Evolutionary conservation across 768 basidiomycete genomes (phyloP).

Genomic region (Suillus sp.): DNA sequence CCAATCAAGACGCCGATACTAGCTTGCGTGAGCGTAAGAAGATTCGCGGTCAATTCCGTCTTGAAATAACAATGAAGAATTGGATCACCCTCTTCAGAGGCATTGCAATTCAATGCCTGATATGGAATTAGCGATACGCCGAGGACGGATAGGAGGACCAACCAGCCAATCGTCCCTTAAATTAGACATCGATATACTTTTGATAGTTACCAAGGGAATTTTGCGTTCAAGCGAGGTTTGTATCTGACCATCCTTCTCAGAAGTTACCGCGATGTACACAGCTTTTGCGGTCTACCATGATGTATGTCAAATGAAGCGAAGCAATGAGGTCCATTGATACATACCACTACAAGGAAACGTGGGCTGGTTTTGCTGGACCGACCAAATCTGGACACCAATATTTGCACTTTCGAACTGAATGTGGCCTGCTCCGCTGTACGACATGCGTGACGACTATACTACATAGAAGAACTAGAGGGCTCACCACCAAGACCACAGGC

Average conservation of each 20-base stretch:
- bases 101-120: slow-evolving; percentile 75
- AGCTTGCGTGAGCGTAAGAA: slow-evolving; percentile 80
- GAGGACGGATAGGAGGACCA: slow-evolving; percentile 25
- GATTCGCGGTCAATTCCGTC: slow-evolving; percentile 85
- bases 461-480: slow-evolving; percentile 25
- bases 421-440: slow-evolving; percentile 70
- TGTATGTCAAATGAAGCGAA: neutral
- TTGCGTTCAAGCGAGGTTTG: slow-evolving; percentile 77
- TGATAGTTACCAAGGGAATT: slow-evolving; percentile 86
- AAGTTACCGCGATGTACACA: slow-evolving; percentile 71
- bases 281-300: slow-evolving; percentile 57
- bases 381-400: slow-evolving; percentile 81
- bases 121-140: slow-evolving; percentile 12
- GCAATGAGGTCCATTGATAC: slow-evolving; percentile 32
- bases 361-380: slow-evolving; percentile 93
- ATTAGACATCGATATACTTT: slow-evolving; percentile 82
- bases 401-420: slow-evolving; percentile 81
- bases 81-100: slow-evolving; percentile 93
- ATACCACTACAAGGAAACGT: slow-evolving; percentile 85
- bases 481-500: slow-evolving; percentile 76
- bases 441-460: slow-evolving; percentile 1
- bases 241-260: slow-evolving; percentile 59
- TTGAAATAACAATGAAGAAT: slow-evolving; percentile 92
- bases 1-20: slow-evolving; percentile 72
- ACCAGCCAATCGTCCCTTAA: slow-evolving; percentile 96